Conservation (phyloP, 768 basidiomycete species). For the Trametes cubensis region DNA sequence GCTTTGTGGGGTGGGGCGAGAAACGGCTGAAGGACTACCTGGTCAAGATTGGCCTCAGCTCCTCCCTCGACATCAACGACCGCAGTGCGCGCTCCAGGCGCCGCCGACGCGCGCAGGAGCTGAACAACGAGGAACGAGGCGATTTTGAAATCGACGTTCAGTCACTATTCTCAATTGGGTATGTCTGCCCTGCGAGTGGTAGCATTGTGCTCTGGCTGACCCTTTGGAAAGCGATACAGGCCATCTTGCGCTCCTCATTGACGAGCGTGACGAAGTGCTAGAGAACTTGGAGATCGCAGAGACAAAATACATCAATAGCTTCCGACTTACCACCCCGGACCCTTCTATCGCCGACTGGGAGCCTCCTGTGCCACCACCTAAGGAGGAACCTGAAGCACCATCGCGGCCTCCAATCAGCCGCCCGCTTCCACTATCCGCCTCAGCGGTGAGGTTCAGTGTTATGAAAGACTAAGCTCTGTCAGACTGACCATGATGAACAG, state of each 20-base stretch:
- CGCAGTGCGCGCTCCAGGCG: slow-evolving; percentile 29
- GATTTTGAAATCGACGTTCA: slow-evolving; percentile 65
- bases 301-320: slow-evolving; percentile 75
- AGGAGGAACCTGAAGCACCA: slow-evolving; percentile 43
- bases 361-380: slow-evolving; percentile 36
- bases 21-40: slow-evolving; percentile 71
- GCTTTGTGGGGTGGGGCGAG: slow-evolving; percentile 75
- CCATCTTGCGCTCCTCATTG: slow-evolving; percentile 66
- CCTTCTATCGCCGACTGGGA: slow-evolving; percentile 61
- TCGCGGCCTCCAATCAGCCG: slow-evolving; percentile 63
- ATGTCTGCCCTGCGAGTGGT: slow-evolving; percentile 25
- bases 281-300: slow-evolving; percentile 82
- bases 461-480: neutral
- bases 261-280: slow-evolving; percentile 75
- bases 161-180: slow-evolving; percentile 78
- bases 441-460: slow-evolving; percentile 29
- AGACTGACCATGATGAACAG: slow-evolving; percentile 22
- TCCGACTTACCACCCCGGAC: slow-evolving; percentile 71
- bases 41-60: slow-evolving; percentile 65
- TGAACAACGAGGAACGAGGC: slow-evolving; percentile 50
- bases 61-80: slow-evolving; percentile 46
- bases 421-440: slow-evolving; percentile 54
- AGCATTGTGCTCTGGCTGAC: too few relatives aligned
- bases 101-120: slow-evolving; percentile 30
- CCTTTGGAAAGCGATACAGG: slow-evolving; percentile 59